phyloP scores from a whole-genome alignment of 768 basidiomycete species.

The Podaxis carcinomalis region DNA sequence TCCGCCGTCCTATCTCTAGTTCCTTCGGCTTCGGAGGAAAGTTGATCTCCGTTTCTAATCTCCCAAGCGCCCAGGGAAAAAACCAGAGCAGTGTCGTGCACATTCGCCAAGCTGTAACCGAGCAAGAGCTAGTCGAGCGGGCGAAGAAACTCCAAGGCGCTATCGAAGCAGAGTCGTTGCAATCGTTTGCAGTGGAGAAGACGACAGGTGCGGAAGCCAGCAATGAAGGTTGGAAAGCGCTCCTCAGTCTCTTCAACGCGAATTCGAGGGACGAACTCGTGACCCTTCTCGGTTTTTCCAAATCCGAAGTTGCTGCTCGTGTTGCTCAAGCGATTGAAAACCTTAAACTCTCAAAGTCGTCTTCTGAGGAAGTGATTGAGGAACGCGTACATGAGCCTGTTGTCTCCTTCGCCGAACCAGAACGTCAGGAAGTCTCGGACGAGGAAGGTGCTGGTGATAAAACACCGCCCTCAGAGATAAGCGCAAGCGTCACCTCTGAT shows the following conservation, averaged over 20 bases:
- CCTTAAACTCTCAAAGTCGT: slow-evolving; percentile 46
- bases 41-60: slow-evolving; percentile 75
- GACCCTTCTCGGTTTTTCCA: slow-evolving; percentile 87
- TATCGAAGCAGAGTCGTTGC: slow-evolving; percentile 51
- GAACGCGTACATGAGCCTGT: slow-evolving; percentile 62
- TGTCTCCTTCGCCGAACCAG: slow-evolving; percentile 82
- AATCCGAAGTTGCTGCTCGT: slow-evolving; percentile 72
- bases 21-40: slow-evolving; percentile 94
- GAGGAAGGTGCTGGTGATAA: slow-evolving; percentile 39
- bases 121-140: slow-evolving; percentile 68
- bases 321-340: slow-evolving; percentile 81
- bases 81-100: slow-evolving; percentile 82
- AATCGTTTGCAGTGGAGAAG: slow-evolving; percentile 66
- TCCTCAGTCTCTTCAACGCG: slow-evolving; percentile 84
- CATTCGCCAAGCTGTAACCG: slow-evolving; percentile 73
- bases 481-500: slow-evolving; percentile 60
- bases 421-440: slow-evolving; percentile 40
- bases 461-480: slow-evolving; percentile 74
- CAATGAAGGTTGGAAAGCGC: slow-evolving; percentile 77
- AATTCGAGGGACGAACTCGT: slow-evolving; percentile 90
- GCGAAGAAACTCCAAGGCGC: slow-evolving; percentile 65
- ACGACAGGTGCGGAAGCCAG: slow-evolving; percentile 15
- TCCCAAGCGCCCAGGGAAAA: slow-evolving; percentile 70
- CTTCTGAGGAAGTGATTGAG: slow-evolving; percentile 37
- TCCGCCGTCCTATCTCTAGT: slow-evolving; percentile 73